phyloP scores from a whole-genome alignment of 2,329 filamentous ascomycete genomes.

The Pseudogymnoascus sp. region DNA sequence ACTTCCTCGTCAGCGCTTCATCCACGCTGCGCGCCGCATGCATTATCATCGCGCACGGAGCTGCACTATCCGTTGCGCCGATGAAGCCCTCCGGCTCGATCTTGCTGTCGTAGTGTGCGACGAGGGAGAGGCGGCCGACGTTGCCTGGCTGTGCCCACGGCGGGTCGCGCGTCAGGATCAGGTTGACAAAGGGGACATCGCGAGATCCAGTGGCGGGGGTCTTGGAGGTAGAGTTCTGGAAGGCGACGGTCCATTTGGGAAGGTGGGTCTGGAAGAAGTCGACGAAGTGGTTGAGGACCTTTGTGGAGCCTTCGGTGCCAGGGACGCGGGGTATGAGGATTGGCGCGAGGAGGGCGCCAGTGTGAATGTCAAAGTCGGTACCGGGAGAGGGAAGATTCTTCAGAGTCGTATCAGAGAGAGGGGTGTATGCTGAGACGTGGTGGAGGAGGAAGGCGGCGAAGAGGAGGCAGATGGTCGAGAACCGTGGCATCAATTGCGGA shows the following conservation, averaged over 20 bases:
- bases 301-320: conserved; percentile 65
- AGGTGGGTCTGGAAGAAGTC: conserved; percentile 69
- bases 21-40: conserved; percentile 77
- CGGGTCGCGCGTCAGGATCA: conserved; percentile 80
- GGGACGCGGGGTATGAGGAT: conserved; percentile 84
- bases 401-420: conserved; percentile 68
- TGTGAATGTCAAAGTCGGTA: conserved; percentile 68
- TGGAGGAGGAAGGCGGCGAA: background rate
- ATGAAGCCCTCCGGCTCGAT: conserved; percentile 76
- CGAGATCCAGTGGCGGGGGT: conserved; percentile 66
- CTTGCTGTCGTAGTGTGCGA: conserved; percentile 91
- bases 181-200: conserved; percentile 74
- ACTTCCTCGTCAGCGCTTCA: conserved; percentile 68
- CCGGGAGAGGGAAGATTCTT: conserved; percentile 62
- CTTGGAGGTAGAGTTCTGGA: conserved; percentile 82
- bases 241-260: conserved; percentile 69
- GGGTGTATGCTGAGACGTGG: conserved; percentile 18
- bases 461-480: background rate
- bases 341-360: conserved; percentile 69
- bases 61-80: conserved; percentile 87
- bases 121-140: conserved; percentile 72
- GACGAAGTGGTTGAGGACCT: conserved; percentile 72
- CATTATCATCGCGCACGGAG: conserved; percentile 88
- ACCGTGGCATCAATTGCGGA: background rate
- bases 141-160: conserved; percentile 70